Evolutionary conservation across 1,284 basidiomycete genomes (phyloP).

Genomic region (Heterobasidion occidentale): DNA sequence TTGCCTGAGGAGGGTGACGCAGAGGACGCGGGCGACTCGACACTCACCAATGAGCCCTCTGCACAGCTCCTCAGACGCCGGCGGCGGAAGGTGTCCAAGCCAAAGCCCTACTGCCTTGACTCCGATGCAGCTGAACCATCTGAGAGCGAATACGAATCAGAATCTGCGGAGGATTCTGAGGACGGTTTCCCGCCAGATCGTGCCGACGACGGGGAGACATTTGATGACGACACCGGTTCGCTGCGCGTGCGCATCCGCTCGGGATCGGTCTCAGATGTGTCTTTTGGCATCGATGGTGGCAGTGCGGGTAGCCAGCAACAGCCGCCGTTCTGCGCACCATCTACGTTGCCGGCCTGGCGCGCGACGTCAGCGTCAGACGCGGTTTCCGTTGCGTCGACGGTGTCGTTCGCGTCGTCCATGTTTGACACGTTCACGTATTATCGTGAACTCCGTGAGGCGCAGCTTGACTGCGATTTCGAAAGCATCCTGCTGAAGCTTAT

Average conservation of each 20-base stretch:
- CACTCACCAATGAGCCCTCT: not conserved
- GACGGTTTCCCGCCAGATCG: not conserved
- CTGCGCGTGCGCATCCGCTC: not conserved
- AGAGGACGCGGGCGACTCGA: no score
- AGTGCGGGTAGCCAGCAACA: not conserved
- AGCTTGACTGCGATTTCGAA: slow-evolving; percentile 40
- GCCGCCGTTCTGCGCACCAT: not conserved
- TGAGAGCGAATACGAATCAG: slow-evolving; percentile 11
- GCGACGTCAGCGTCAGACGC: slow-evolving; percentile 13
- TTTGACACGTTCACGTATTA: slow-evolving; percentile 49
- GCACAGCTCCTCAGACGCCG: slow-evolving; percentile 7
- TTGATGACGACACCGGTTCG: not conserved
- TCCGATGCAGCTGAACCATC: slow-evolving; percentile 21
- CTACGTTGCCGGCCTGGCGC: slow-evolving; percentile 5
- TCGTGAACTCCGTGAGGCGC: slow-evolving; percentile 40
- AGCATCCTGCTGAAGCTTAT: slow-evolving; percentile 24
- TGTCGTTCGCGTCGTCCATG: slow-evolving; percentile 33
- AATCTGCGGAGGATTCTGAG: slow-evolving; percentile 8
- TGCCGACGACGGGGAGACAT: not conserved
- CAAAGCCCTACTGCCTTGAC: slow-evolving; percentile 18
- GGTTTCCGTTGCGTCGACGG: slow-evolving; percentile 13
- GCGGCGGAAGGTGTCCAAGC: slow-evolving; percentile 11
- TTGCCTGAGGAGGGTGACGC: not conserved
- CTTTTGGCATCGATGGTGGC: no score
- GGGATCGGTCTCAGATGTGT: not conserved